A percentile compares a stretch with the other conserved stretches of the same genome.
These are phyloP conservation scores for Ambrosia trifida DNA, from an alignment of 129 eudicot genomes.

Conservation along the genomic window DNA sequence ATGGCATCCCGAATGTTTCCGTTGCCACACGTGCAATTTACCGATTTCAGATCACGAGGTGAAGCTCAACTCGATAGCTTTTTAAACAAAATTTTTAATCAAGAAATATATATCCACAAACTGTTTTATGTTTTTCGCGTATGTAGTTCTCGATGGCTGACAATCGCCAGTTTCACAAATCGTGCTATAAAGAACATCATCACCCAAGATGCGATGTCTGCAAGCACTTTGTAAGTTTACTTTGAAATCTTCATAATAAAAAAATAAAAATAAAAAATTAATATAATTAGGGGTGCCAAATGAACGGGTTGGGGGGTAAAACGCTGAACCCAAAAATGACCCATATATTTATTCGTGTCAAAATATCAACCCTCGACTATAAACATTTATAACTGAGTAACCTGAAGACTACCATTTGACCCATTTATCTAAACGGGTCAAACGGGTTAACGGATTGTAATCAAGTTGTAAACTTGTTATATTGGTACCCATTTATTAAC, in stretches of 20 bases:
- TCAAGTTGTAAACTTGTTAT: neutral
- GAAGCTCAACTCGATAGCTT: constrained; percentile 9
- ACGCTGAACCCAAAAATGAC: neutral
- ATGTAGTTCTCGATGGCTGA: constrained; percentile 84
- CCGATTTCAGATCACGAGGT: constrained; percentile 97
- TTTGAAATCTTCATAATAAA: neutral
- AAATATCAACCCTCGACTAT: neutral
- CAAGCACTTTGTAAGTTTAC: constrained; percentile 69
- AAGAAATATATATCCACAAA: neutral
- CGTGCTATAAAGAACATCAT: constrained; percentile 84
- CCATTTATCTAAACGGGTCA: neutral
- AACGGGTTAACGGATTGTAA: neutral
- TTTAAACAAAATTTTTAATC: constrained; percentile 8
- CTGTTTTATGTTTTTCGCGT: constrained; percentile 7
- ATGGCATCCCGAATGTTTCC: constrained; percentile 99
- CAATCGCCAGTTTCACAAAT: constrained; percentile 74
- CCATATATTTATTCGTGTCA: neutral
- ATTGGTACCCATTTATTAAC: neutral
- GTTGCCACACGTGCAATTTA: constrained; percentile 70
- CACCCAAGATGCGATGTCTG: constrained; percentile 98
- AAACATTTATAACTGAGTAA: neutral
- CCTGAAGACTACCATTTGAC: neutral
- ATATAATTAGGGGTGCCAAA: neutral
- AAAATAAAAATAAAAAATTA: too few species aligned
- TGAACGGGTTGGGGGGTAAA: neutral